Evolutionary conservation across 352 stramenopile genomes (phyloP), one percentile per base, ranked within the genome.

Genomic region (Thraustochytrium sp.): DNA sequence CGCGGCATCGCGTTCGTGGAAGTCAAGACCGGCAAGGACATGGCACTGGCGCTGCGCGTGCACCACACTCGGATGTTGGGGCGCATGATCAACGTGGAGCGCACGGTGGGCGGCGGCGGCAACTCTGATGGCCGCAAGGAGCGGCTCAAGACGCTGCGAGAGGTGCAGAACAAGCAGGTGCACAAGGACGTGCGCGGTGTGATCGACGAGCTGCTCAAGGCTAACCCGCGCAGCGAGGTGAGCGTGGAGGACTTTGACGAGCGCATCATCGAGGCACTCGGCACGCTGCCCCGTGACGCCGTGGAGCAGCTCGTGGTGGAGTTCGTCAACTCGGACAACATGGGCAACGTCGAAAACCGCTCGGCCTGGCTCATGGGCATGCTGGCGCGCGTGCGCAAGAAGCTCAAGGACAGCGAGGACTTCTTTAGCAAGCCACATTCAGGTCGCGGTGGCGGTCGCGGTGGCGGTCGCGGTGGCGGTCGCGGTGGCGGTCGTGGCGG

Each of bases 31-130:
- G 88, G 89, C 3, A 89, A 93, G 85, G 63, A 88, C 9, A 85
- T 93, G 64, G 91, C 93, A 76, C 87, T 90, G 62, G 89, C 88
- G 34, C 84, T 94, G 0, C 88, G 88, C 42, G 76, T 94, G 34
- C 91, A 94, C 85, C 87, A 94, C 77, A 93, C 90, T 1, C 86
- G 88, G 76, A 86, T 94, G n/a, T 85, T 92, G 75, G 90, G 90
- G n/a, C 86, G 91, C 23, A 84, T 91, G 55, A 91, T 94, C 51
- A 94, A 94, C 86, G 89, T 94, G 4, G 90, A 94, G 86, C 84
- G 88, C 26, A 90, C 86, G 16, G 85, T 88, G 13, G 90, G 90
- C 1, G 90, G 90, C 3, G 86, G 85, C n/a, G 40, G 86, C 62
- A 89, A 85, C 72, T 87, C 63, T 59, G 85, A 88, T 40, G 68